Base-by-base conservation (phyloP, 345 rosid genomes). In the Salix dunnii region DNA sequence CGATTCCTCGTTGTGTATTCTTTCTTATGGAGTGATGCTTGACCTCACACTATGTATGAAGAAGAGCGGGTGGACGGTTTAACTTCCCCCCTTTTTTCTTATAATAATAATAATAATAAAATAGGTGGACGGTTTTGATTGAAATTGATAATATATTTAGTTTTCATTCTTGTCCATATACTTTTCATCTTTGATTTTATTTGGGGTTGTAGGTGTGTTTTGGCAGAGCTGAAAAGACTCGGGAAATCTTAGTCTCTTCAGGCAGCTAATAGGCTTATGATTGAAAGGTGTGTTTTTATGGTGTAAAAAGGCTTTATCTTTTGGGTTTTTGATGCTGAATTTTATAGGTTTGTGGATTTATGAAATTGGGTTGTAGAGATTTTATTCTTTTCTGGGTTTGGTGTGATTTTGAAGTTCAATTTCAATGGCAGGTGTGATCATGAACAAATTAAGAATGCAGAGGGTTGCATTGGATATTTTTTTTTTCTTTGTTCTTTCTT, bases 221-320 rank as follows among this genome's bases (percentile, higher is more conserved):
- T 89, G 69, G 92, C 83, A 23, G 99, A 96, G 88, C 78, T 96
- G 81, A 88, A 87, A 74, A 87, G 88, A 67, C 92, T 93, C 7
- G 99, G 97, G 35, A 78, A 63, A 17, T 64, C 88, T 8, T 88
- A 88, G 40, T 84, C 97, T 38, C 86, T 92, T 4, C 83, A 80
- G 11, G 96, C 94, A 35, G 90, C 96, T 1, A 80, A 80, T 38
- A 74, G 81, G 87, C 92, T 96, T 64, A 55, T 82, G 33, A 66
- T 83, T 17, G 94, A 96, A 4, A 96, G 94, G 99, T 96, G 38
- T 0, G 7, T 31, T 53, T 12, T 33, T 7, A n/a, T n/a, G n/a
- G 30, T 28, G 30, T 30, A 30, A 30, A 25, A 33, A 18, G 31
- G 23, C 17, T n/a, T 67, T 17, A 23, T 49, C 33, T 75, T 10